These are phyloP conservation scores for Phytophthora uliginosa DNA, from an alignment of 352 stramenopile genomes.

Conservation along the genomic window DNA sequence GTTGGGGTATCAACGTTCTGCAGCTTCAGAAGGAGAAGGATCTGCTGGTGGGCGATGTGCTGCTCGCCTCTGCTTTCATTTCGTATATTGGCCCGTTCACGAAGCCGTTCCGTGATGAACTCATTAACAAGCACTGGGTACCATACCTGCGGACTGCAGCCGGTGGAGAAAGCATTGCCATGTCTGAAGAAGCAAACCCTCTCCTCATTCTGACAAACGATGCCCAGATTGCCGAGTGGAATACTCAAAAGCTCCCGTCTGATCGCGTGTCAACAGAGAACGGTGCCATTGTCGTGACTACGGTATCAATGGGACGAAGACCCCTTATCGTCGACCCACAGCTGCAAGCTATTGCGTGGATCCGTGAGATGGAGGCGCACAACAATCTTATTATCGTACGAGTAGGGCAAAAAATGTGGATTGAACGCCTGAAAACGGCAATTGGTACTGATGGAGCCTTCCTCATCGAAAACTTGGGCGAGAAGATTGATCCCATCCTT, in stretches of 20 bases:
- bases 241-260: conserved; percentile 93
- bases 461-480: conserved; percentile 96
- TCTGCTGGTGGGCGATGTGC: conserved; percentile 94
- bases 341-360: conserved; percentile 95
- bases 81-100: conserved; percentile 97
- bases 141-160: conserved; percentile 91
- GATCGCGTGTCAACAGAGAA: conserved; percentile 97
- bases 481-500: conserved; percentile 96
- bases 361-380: conserved; percentile 93
- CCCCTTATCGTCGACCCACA: conserved; percentile 96
- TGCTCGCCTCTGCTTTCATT: conserved; percentile 96
- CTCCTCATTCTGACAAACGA: conserved; percentile 94
- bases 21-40: conserved; percentile 94
- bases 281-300: conserved; percentile 94
- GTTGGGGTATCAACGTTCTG: conserved; percentile 95
- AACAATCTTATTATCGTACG: conserved; percentile 96
- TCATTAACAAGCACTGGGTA: conserved; percentile 96
- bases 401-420: conserved; percentile 95
- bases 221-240: conserved; percentile 95
- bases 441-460: conserved; percentile 95
- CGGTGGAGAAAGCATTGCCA: conserved; percentile 89
- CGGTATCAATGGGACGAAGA: conserved; percentile 89
- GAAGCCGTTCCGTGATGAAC: conserved; percentile 94
- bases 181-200: conserved; percentile 92
- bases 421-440: conserved; percentile 94